A percentile compares a stretch with the other conserved stretches of the same genome.
Conservation (phyloP, 805 yeast species). For the Debaryomyces prosopidis region DNA sequence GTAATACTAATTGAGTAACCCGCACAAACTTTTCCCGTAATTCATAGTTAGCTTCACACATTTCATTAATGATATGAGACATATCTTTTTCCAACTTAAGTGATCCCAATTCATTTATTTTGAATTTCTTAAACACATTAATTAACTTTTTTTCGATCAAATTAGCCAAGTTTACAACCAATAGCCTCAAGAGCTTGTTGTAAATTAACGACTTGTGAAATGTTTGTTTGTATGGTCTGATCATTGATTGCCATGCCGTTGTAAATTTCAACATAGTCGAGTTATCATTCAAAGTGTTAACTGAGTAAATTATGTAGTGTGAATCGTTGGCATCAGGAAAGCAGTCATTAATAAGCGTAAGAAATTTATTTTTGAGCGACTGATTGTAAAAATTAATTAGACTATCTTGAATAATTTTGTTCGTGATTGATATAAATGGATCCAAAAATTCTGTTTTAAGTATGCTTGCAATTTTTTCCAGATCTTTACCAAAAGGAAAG, state of each 20-base stretch:
- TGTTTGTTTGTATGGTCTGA: conserved; percentile 64
- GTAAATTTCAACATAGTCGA: conserved; percentile 50
- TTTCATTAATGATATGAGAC: conserved; percentile 68
- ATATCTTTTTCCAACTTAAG: conserved; percentile 81
- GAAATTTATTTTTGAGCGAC: conserved; percentile 44
- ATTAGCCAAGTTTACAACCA: conserved; percentile 56
- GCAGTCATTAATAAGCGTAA: conserved; percentile 45
- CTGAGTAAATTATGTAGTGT: conserved; percentile 30
- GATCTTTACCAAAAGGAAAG: conserved; percentile 40
- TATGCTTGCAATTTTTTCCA: conserved; percentile 29
- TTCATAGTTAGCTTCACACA: conserved; percentile 70
- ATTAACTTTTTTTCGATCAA: conserved; percentile 68
- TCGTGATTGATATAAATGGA: conserved; percentile 33
- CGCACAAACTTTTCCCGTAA: conserved; percentile 76
- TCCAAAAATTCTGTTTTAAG: conserved; percentile 31
- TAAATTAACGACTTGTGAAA: conserved; percentile 54
- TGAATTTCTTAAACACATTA: conserved; percentile 55
- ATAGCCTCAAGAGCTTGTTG: conserved; percentile 45
- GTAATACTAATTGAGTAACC: conserved; percentile 80
- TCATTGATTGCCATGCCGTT: conserved; percentile 61
- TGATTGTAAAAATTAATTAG: conserved; percentile 51
- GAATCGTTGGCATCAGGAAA: conserved; percentile 35
- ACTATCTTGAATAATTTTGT: conserved; percentile 44
- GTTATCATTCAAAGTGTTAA: conserved; percentile 28
- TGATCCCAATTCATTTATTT: conserved; percentile 79